These are phyloP conservation scores for Hyaloraphidium curvatum DNA, from an alignment of 192 early-diverging fungal genomes.

Conservation along the genomic window DNA sequence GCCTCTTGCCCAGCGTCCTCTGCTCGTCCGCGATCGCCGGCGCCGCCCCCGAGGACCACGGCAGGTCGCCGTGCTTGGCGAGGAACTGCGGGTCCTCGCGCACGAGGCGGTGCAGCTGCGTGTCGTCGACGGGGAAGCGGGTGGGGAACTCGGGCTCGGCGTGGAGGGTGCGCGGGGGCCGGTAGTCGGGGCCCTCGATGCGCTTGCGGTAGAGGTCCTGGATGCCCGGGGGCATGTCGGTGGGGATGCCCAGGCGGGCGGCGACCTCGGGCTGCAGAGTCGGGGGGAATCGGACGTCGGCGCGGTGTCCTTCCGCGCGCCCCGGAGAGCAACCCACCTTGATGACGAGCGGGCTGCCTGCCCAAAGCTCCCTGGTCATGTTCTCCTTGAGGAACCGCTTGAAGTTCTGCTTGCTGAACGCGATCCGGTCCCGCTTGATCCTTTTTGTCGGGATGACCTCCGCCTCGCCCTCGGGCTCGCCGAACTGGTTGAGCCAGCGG, in stretches of 20 bases:
- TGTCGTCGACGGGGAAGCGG: too few relatives aligned
- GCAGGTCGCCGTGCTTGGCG: neutral
- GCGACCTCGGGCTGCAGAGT: too few relatives aligned
- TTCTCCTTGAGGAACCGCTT: slow-evolving; percentile 47
- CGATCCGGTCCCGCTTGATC: slow-evolving; percentile 38
- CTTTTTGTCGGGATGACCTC: slow-evolving; percentile 26
- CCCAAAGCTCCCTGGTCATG: slow-evolving; percentile 35
- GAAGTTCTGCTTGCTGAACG: slow-evolving; percentile 49
- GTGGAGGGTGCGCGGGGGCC: too few relatives aligned
- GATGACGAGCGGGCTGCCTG: slow-evolving; percentile 53
- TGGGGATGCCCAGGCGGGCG: too few relatives aligned
- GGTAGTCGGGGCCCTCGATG: too few relatives aligned
- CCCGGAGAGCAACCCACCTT: slow-evolving; percentile 18
- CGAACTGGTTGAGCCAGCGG: too few relatives aligned
- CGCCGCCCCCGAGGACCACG: too few relatives aligned
- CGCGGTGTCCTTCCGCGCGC: neutral
- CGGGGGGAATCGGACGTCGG: too few relatives aligned
- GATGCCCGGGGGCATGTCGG: too few relatives aligned
- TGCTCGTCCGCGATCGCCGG: slow-evolving; percentile 25
- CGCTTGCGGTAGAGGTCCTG: too few relatives aligned
- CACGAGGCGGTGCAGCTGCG: neutral
- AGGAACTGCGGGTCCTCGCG: neutral
- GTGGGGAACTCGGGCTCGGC: neutral
- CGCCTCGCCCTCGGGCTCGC: too few relatives aligned
- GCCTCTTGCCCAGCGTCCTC: slow-evolving; percentile 30